A percentile compares a stretch with the other conserved stretches of the same genome.
These are phyloP conservation scores for Allomyces arbusculus DNA, from an alignment of 192 early-diverging fungal genomes.

Conservation along the genomic window DNA sequence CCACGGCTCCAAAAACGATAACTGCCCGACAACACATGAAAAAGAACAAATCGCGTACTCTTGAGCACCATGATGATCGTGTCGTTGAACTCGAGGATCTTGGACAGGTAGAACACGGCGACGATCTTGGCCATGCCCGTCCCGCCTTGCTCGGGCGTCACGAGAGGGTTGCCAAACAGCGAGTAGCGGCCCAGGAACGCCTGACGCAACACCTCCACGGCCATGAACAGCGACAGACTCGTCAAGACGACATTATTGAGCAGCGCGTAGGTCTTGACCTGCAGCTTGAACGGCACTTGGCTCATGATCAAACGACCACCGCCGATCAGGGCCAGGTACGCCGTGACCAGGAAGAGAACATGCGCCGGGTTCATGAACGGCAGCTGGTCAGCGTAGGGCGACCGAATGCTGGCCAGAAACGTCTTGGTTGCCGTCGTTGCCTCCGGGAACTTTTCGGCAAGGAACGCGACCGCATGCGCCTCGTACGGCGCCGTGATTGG, in stretches of 20 bases:
- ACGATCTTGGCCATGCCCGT: constrained; percentile 16
- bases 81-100: constrained; percentile 21
- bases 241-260: constrained; percentile 15
- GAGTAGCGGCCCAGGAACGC: constrained; percentile 7
- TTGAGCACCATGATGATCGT: constrained; percentile 7
- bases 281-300: constrained; percentile 6
- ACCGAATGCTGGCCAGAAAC: neutral
- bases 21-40: too few relatives aligned
- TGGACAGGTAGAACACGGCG: constrained; percentile 23
- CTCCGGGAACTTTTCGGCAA: neutral
- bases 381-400: constrained; percentile 3
- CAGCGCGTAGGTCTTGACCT: constrained; percentile 10
- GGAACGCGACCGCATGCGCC: neutral
- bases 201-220: constrained; percentile 6
- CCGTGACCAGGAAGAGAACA: constrained; percentile 8
- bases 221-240: constrained; percentile 15
- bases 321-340: constrained; percentile 13
- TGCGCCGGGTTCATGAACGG: constrained; percentile 28
- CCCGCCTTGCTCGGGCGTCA: constrained; percentile 11
- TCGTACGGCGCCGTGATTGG: neutral
- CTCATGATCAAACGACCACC: constrained; percentile 10
- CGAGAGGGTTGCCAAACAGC: constrained; percentile 11
- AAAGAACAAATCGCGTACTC: too few relatives aligned
- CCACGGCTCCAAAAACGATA: too few relatives aligned
- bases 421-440: neutral